Base-by-base conservation (phyloP, 83 land plant species). In the Diphasiastrum complanatum region DNA sequence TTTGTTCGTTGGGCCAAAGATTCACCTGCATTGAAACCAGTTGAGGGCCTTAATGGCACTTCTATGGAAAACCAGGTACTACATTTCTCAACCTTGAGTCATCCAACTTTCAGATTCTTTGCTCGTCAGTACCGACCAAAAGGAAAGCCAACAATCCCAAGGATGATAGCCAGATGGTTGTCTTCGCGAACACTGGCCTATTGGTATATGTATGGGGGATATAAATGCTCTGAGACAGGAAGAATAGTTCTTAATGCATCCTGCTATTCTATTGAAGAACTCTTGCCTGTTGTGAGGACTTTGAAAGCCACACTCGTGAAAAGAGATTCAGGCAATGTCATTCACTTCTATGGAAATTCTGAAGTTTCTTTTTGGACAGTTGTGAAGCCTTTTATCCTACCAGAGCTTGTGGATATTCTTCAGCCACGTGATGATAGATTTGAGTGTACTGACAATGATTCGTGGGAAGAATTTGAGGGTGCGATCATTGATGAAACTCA, bases 131-230 rank as follows among this genome's bases (percentile, higher is more conserved):
- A 89, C 49, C 64, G 91, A 73, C 86, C 83, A 32, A 65, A 73
- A n/a, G 91, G 84, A 0, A 62, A 58, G 29, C 77, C 73, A 26
- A 43, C 51, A 47, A 67, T 88, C 51, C 98, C 98, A 34, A 83
- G 83, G 56, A 76, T 92, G 30, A 79, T 85, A 36, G 86, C 85
- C 56, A 63, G 96, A 35, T 88, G 98, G 98, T 55, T 92, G 53
- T 77, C 85, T 14, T 81, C 95, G 12, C 82, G 79, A 20, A 84
- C 78, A 41, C 69, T 92, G 36, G 98, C 96, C 12, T 88, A 88
- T 56, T 92, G 98, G 98, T 92, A 81, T 64, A 88, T 92, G 96
- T 85, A 88, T 70, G 91, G 91, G 38, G 98, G 95, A 26, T 28
- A 70, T 27, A 83, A 74, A 63, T 70, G 75, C 31, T 16, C 31